Conservation (phyloP, 768 basidiomycete genomes). For the Mycena kentingensis region DNA sequence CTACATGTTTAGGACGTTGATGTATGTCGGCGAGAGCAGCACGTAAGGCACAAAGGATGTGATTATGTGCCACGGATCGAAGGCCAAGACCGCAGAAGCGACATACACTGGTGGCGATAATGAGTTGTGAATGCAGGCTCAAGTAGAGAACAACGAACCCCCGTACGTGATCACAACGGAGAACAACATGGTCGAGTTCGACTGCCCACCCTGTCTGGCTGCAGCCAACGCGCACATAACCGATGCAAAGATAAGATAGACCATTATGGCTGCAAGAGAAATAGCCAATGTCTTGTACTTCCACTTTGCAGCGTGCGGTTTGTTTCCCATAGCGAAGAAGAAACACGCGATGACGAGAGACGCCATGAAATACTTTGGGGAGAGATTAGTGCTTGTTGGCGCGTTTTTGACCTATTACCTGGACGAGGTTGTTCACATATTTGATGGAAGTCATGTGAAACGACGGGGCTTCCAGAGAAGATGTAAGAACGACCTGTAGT, state of each 20-base stretch:
- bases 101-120: conserved; percentile 62
- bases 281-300: conserved; percentile 85
- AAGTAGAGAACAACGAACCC: conserved; percentile 40
- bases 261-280: conserved; percentile 73
- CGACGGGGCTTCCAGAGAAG: conserved; percentile 75
- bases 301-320: conserved; percentile 77
- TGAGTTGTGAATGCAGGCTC: neutral
- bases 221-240: conserved; percentile 80
- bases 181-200: conserved; percentile 78
- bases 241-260: conserved; percentile 83
- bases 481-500: conserved; percentile 78
- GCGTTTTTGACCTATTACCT: conserved; percentile 44
- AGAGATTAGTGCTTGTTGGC: conserved; percentile 9
- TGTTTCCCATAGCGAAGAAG: conserved; percentile 95
- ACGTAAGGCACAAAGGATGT: conserved; percentile 91
- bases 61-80: conserved; percentile 96
- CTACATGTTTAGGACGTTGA: conserved; percentile 80
- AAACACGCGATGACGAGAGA: conserved; percentile 88
- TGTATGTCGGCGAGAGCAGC: conserved; percentile 79
- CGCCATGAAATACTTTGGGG: conserved; percentile 72
- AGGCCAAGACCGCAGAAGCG: conserved; percentile 74
- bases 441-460: conserved; percentile 67
- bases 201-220: conserved; percentile 60
- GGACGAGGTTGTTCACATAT: conserved; percentile 74
- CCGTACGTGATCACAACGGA: conserved; percentile 88